These are phyloP conservation scores for Fraxinus velutina DNA, from an alignment of 305 asterid genomes.

Conservation along the genomic window DNA sequence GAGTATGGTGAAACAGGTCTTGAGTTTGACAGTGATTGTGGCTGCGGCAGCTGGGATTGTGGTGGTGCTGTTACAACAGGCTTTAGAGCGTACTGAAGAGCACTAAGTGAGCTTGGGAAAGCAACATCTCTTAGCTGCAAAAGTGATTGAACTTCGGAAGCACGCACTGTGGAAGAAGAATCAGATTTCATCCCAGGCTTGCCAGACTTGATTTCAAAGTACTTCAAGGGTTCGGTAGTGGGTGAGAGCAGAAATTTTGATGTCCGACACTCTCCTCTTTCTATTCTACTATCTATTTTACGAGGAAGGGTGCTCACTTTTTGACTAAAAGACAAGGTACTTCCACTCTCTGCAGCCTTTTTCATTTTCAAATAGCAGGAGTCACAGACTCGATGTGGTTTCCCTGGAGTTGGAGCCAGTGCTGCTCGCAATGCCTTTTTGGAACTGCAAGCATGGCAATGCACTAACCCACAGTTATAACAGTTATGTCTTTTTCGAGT, in stretches of 20 bases:
- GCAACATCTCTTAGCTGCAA: constrained; percentile 75
- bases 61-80: constrained; percentile 48
- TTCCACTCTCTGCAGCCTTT: constrained; percentile 56
- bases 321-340: constrained; percentile 31
- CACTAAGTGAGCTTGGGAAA: constrained; percentile 88
- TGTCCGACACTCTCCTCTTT: constrained; percentile 39
- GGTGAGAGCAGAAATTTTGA: constrained; percentile 67
- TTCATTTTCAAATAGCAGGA: constrained; percentile 62
- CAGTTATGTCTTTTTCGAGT: constrained; percentile 87
- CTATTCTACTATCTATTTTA: constrained; percentile 43
- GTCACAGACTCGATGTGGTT: constrained; percentile 92
- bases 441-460: constrained; percentile 87
- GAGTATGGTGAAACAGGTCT: constrained; percentile 82
- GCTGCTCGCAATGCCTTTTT: constrained; percentile 82
- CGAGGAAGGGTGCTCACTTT: constrained; percentile 42
- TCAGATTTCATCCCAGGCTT: constrained; percentile 43
- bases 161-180: constrained; percentile 55
- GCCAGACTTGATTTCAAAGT: constrained; percentile 65
- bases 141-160: constrained; percentile 84
- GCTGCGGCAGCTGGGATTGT: constrained; percentile 32
- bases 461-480: constrained; percentile 81
- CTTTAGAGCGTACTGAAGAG: constrained; percentile 70
- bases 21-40: constrained; percentile 45
- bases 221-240: constrained; percentile 66
- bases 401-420: constrained; percentile 86